phyloP scores from a whole-genome alignment of 192 early-diverging fungal species.

The Coemansia sp. region DNA sequence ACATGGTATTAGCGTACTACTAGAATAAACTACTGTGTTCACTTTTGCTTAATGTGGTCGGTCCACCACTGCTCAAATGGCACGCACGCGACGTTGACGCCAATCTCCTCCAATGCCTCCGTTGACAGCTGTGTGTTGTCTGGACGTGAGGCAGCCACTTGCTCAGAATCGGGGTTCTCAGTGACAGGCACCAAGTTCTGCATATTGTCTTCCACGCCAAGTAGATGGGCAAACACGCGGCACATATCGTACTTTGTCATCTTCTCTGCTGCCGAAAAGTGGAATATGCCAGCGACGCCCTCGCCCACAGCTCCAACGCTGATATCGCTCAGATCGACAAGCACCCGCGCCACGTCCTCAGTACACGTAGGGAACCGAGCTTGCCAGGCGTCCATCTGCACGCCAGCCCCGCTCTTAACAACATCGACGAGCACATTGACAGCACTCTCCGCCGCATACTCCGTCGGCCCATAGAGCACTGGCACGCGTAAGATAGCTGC shows the following conservation, averaged over 20 bases:
- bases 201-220: conserved; percentile 10
- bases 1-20: conserved; percentile 1
- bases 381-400: conserved; percentile 69
- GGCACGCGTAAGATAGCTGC: conserved; percentile 78
- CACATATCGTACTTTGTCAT: conserved; percentile 54
- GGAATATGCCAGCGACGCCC: conserved; percentile 29
- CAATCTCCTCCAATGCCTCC: conserved; percentile 25
- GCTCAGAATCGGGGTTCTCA: conserved; percentile 16
- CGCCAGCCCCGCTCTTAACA: conserved; percentile 44
- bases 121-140: conserved; percentile 36
- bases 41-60: conserved; percentile 5
- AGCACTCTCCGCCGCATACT: conserved; percentile 72
- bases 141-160: conserved; percentile 31
- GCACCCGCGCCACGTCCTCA: conserved; percentile 68
- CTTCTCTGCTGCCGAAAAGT: conserved; percentile 37
- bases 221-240: conserved; percentile 29
- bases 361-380: conserved; percentile 83
- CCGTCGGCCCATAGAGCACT: conserved; percentile 70
- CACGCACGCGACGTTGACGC: conserved; percentile 28
- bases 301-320: conserved; percentile 10
- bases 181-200: conserved; percentile 17
- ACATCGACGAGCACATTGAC: conserved; percentile 72
- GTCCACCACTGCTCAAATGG: conserved; percentile 46
- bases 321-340: conserved; percentile 62
- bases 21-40: not conserved